Percentiles rank a stretch among this genome's conserved stretches.
Conservation (phyloP, 2,329 filamentous ascomycete genomes). For the Alternaria sp. region DNA sequence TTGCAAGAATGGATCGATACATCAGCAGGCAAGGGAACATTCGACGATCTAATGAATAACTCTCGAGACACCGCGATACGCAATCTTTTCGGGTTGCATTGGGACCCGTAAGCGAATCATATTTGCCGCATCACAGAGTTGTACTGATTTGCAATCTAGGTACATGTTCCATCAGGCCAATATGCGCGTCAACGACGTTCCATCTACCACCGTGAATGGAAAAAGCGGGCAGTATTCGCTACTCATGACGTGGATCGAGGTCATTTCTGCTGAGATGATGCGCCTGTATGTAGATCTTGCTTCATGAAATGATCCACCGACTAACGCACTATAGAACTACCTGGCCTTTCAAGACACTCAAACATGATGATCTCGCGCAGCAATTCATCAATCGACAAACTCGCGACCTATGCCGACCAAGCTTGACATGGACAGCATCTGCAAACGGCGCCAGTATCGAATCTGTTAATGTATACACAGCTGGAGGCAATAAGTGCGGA, state of each 20-base stretch:
- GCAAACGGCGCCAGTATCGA: constrained; percentile 57
- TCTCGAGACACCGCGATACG: constrained; percentile 64
- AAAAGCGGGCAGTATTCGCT: constrained; percentile 59
- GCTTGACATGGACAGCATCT: constrained; percentile 57
- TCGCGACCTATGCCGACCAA: constrained; percentile 62
- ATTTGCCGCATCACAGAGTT: no score
- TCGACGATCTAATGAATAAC: constrained; percentile 60
- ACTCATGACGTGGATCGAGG: constrained; percentile 66
- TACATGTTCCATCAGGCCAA: constrained; percentile 74
- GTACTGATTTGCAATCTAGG: constrained; percentile 24
- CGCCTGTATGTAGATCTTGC: constrained; percentile 52
- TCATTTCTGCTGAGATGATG: constrained; percentile 61
- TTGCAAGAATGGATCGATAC: constrained; percentile 68
- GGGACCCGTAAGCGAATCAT: constrained; percentile 52
- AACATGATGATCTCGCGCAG: constrained; percentile 63
- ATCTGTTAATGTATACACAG: constrained; percentile 58
- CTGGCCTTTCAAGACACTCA: constrained; percentile 65
- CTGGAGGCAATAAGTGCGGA: constrained; percentile 60
- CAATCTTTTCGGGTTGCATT: constrained; percentile 64
- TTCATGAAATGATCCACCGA: neutral
- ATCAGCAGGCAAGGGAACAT: constrained; percentile 63
- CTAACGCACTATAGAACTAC: constrained; percentile 36
- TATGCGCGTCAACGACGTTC: constrained; percentile 59
- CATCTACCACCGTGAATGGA: constrained; percentile 59
- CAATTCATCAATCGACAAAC: constrained; percentile 63